Base-by-base conservation (phyloP, 2,329 filamentous ascomycete genomes). In the Fusarium haematococcum region DNA sequence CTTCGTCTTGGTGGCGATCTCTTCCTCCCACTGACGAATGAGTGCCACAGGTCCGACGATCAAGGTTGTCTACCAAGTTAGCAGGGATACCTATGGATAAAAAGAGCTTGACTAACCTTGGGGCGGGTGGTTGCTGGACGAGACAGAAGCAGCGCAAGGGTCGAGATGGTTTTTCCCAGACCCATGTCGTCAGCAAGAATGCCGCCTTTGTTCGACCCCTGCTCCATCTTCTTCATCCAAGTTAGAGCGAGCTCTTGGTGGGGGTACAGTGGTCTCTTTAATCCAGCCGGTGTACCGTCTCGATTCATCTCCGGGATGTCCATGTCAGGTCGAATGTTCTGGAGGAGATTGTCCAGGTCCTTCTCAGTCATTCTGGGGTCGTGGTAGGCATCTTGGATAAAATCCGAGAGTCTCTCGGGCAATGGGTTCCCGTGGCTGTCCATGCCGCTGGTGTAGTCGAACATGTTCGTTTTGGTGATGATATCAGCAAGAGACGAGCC, bases 141-240 rank as follows among this genome's bases (percentile, higher is more conserved):
- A 7, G 90, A 88, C 14, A 94, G 86, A 75, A 97, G 93, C 50
- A 98, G 87, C 5, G 95, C 90, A 25, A 98, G 86, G 6, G 94
- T 92, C 70, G 96, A 94, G 27, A 98, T 92, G 0, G 95, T 98
- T 84, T 98, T 97, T 20, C 95, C 95, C 11, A 98, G 83, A 4
- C 95, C 95, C 95, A 98, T 98, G 78, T 98, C 95, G 80, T 98
- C 95, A 2, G 95, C 95, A 18, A 98, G 87, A 65, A 98, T 95
- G 43, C 95, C 95, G n/a, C 95, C 95, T 77, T 93, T 94, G 78
- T 93, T 95, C 63, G 91, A 87, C 10, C 93, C 91, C 20, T 87
- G 89, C 80, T 98, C 95, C 81, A 94, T 94, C n/a, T 91, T 87
- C 56, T 92, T 87, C 88, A 98, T 91, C 95, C 95, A 98, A 14